Base-by-base conservation (phyloP, 2,329 filamentous ascomycete genomes). In the Diplocarpon mali region DNA sequence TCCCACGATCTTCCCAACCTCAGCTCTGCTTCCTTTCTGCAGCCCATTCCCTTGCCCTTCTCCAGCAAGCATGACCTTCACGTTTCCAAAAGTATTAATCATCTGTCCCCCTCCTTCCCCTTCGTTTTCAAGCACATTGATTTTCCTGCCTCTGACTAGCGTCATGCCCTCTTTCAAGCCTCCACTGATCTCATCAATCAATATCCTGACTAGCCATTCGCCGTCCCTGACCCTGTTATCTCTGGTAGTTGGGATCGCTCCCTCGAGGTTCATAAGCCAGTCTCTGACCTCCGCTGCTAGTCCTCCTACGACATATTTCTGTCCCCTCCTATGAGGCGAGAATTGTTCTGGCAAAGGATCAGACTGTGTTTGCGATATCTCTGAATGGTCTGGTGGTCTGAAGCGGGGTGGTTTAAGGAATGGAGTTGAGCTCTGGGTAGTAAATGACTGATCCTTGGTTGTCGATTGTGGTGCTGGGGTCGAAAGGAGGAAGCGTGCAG, bases 281-380 rank as follows among this genome's bases (percentile, higher is more conserved):
- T 64, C 60, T 39, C 70, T 65, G 27, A 74, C 56, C 38, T 65
- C 68, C 1, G 66, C 63, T 2, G 73, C 73, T 43, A 73, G 59
- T 1, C 72, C 73, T 3, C 66, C 64, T 1, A 66, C 59, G 0
- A 72, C 37, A 49, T 70, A 75, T 52, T 69, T 69, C 49, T 70
- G 65, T 0, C 65, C 67, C 47, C 67, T 67, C 20, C 70, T 64
- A 38, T 69, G 68, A 1, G 73, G 73, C 0, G 72, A 75, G 57
- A 76, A 76, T 32, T 68, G 64, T 34, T 73, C 69, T 1, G 72
- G 71, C 0, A 72, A 59, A 0, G 70, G 69, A 38, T 62, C 58
- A 8, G 13, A 8, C 16, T 47, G 41, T 11, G 45, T 35, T 29
- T 51, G 48, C 8, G 39, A 16, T 24, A 39, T 38, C n/a, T 51